A percentile compares a stretch with the other conserved stretches of the same genome.
phyloP scores from a whole-genome alignment of 345 rosid genomes.

The Jatropha curcas region DNA sequence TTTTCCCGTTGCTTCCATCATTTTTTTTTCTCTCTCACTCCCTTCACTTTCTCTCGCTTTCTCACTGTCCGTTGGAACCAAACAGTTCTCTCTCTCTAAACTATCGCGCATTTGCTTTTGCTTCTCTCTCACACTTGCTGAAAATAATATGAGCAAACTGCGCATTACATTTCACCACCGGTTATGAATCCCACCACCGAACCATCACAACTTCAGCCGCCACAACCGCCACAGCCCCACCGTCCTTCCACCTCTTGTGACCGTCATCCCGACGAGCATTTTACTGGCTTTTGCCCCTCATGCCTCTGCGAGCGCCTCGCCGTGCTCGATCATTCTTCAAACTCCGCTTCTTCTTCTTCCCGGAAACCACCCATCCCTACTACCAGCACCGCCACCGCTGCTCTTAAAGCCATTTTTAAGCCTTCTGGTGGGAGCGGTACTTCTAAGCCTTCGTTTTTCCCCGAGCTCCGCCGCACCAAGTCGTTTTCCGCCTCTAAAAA shows the following conservation, averaged over 20 bases:
- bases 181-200: constrained; percentile 89
- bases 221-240: constrained; percentile 77
- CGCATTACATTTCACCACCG: constrained; percentile 45
- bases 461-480: constrained; percentile 90
- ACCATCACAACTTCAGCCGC: constrained; percentile 59
- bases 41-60: constrained; percentile 21
- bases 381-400: constrained; percentile 46
- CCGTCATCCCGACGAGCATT: constrained; percentile 83
- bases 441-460: constrained; percentile 41
- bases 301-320: constrained; percentile 98
- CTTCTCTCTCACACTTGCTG: constrained; percentile 16
- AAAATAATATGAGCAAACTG: constrained; percentile 64
- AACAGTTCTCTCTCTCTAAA: constrained; percentile 40
- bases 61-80: constrained; percentile 66
- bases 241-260: constrained; percentile 87
- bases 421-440: constrained; percentile 22
- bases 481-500: constrained; percentile 93
- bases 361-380: constrained; percentile 52
- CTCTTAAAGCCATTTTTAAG: constrained; percentile 59
- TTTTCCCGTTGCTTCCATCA: constrained; percentile 25
- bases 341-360: constrained; percentile 47
- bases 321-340: constrained; percentile 54
- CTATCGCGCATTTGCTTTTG: neutral
- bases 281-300: constrained; percentile 92
- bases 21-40: constrained; percentile 17